phyloP scores from a whole-genome alignment of 176 grass and related monocot genomes.

The Oryza coarctata region DNA sequence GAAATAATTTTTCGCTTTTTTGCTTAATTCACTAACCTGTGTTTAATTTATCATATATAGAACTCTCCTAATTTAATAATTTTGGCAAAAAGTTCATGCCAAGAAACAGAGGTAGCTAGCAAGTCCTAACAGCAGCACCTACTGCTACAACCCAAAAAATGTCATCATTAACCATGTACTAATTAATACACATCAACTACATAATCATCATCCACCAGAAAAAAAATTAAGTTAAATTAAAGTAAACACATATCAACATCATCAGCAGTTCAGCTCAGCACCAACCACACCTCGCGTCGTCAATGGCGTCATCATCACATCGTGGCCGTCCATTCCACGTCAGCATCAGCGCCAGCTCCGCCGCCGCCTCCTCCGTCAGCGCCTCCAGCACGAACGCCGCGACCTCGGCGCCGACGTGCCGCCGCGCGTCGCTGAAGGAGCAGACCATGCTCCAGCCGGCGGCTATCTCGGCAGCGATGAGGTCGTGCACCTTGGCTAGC shows the following conservation, averaged over 20 bases:
- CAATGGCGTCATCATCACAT: background rate
- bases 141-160: background rate
- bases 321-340: background rate
- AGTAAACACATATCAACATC: background rate
- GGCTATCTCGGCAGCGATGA: constrained; percentile 11
- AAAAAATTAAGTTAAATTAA: background rate
- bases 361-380: constrained; percentile 36
- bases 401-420: background rate
- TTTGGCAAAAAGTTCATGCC: background rate
- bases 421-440: background rate
- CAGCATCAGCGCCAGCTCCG: constrained; percentile 23
- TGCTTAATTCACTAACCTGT: background rate
- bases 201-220: background rate
- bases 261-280: background rate
- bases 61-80: background rate
- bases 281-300: background rate
- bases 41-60: background rate
- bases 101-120: background rate
- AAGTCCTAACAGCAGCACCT: background rate
- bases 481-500: background rate
- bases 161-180: background rate
- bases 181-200: background rate
- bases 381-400: constrained; percentile 31
- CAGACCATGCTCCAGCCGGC: background rate
- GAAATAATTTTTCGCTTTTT: background rate